Evolutionary conservation across 192 early-diverging fungal species (phyloP).

Genomic region (Coemansia sp.): DNA sequence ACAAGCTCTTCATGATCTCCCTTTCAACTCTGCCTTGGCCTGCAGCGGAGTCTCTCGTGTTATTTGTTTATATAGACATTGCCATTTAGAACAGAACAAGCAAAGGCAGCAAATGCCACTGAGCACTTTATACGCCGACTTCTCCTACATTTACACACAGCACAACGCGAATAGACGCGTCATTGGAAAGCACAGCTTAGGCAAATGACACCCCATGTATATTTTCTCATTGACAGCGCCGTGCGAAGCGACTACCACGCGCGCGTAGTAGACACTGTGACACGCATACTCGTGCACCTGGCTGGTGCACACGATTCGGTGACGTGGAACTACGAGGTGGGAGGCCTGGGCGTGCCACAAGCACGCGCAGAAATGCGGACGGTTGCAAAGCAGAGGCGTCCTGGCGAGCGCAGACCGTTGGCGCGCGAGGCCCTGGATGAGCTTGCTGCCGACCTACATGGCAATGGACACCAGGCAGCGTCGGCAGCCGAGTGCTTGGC

Average conservation of each 20-base stretch:
- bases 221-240: conserved; percentile 49
- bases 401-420: conserved; percentile 29
- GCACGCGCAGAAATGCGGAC: conserved; percentile 15
- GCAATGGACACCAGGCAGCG: neutral
- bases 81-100: neutral
- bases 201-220: conserved; percentile 36
- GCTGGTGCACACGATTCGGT: conserved; percentile 25
- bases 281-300: conserved; percentile 42
- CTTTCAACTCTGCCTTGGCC: neutral
- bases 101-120: neutral
- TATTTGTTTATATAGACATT: neutral
- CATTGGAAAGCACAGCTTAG: neutral
- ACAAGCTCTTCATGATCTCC: no score
- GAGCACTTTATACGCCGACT: neutral
- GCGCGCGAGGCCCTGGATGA: conserved; percentile 5
- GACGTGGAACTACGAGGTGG: conserved; percentile 51
- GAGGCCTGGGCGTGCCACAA: conserved; percentile 18
- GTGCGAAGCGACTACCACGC: neutral
- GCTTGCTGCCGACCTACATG: conserved; percentile 14
- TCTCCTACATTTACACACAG: neutral
- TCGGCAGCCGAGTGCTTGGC: neutral
- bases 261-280: conserved; percentile 13
- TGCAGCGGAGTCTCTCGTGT: neutral
- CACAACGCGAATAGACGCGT: neutral
- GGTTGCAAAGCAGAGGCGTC: conserved; percentile 23